These are phyloP conservation scores for Inosperma sp. DNA, from an alignment of 768 basidiomycete species.

Conservation along the genomic window DNA sequence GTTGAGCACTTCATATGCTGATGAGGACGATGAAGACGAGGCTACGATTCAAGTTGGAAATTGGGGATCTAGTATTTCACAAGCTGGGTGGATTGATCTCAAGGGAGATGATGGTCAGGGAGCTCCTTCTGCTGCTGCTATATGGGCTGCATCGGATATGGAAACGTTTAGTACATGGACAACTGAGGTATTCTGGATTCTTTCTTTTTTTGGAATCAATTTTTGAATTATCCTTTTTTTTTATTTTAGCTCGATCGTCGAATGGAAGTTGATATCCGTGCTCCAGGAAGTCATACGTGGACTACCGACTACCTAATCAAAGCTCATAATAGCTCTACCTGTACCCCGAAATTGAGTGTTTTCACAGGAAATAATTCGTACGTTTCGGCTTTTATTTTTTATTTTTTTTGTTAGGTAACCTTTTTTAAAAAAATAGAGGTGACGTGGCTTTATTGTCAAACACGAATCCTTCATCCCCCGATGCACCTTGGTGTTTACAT, in stretches of 20 bases:
- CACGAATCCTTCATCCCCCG: constrained; percentile 32
- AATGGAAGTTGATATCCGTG: constrained; percentile 58
- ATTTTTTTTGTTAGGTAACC: background rate
- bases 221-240: constrained; percentile 1
- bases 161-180: constrained; percentile 89
- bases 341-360: constrained; percentile 40
- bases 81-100: constrained; percentile 70
- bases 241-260: constrained; percentile 51
- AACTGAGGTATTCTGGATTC: constrained; percentile 45
- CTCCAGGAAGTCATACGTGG: constrained; percentile 59
- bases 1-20: constrained; percentile 61
- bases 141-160: constrained; percentile 94
- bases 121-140: constrained; percentile 25
- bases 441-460: constrained; percentile 54
- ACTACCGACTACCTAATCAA: constrained; percentile 75
- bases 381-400: constrained; percentile 15
- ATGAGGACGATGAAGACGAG: constrained; percentile 86
- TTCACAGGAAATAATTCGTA: constrained; percentile 77
- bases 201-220: background rate
- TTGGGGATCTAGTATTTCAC: constrained; percentile 77
- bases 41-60: constrained; percentile 77
- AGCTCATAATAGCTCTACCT: constrained; percentile 36
- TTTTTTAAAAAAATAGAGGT: constrained; percentile 46
- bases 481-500: constrained; percentile 45
- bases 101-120: constrained; percentile 4